Evolutionary conservation across 257 asterid genomes (phyloP).

Genomic region (Solanum etuberosum): DNA sequence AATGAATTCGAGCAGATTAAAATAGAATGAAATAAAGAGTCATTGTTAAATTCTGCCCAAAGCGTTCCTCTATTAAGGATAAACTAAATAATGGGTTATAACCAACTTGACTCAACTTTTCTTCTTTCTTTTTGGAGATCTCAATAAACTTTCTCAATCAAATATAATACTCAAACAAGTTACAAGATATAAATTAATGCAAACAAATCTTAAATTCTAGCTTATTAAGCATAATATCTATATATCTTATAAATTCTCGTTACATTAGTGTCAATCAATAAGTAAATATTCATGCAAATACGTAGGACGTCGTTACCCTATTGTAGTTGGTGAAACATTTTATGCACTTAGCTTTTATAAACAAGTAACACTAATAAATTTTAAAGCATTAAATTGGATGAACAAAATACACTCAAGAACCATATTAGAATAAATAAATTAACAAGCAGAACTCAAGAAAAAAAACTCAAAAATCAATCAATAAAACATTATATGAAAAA

Average conservation of each 20-base stretch:
- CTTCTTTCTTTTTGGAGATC: neutral
- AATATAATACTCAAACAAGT: neutral
- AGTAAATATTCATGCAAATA: neutral
- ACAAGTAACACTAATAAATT: neutral
- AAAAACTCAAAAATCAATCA: too few relatives aligned
- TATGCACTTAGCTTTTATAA: neutral
- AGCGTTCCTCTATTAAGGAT: neutral
- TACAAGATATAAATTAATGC: neutral
- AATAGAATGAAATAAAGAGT: neutral
- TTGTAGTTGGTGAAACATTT: neutral
- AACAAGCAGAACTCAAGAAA: too few relatives aligned
- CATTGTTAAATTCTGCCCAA: neutral
- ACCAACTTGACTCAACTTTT: neutral
- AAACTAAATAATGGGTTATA: neutral
- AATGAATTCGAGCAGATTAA: neutral
- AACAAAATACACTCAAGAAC: neutral
- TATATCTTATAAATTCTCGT: neutral
- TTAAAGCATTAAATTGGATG: neutral
- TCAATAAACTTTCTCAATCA: neutral
- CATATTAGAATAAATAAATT: neutral
- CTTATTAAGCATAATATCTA: neutral
- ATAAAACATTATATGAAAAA: neutral
- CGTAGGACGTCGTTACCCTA: neutral
- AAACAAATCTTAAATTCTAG: neutral
- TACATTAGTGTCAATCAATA: neutral